phyloP scores from a whole-genome alignment of 2,329 filamentous ascomycete genomes.

The Hirsutella minnesotensis region DNA sequence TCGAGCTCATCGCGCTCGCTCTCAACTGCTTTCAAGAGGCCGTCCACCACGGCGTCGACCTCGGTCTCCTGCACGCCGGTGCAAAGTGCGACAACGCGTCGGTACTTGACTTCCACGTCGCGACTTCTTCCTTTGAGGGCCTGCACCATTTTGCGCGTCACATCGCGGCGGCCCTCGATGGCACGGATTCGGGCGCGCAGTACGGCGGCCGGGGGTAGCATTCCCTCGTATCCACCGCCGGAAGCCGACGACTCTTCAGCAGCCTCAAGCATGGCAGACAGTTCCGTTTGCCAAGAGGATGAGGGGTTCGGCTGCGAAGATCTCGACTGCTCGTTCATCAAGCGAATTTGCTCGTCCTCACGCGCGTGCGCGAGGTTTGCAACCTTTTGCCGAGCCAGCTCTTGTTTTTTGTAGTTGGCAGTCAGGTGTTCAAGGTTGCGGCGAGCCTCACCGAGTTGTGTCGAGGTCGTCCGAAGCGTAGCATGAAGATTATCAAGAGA shows the following conservation, averaged over 20 bases:
- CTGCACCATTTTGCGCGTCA: slow-evolving; percentile 54
- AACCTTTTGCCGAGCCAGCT: slow-evolving; percentile 59
- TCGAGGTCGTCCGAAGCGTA: slow-evolving; percentile 68
- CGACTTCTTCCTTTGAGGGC: slow-evolving; percentile 67
- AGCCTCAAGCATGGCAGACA: slow-evolving; percentile 33
- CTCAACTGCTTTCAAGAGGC: slow-evolving; percentile 76
- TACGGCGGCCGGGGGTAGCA: slow-evolving; percentile 46
- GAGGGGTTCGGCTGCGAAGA: slow-evolving; percentile 32
- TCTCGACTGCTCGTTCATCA: slow-evolving; percentile 28
- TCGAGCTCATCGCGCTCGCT: slow-evolving; percentile 72
- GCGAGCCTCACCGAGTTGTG: slow-evolving; percentile 66
- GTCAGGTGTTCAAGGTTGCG: slow-evolving; percentile 61
- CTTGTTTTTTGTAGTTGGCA: slow-evolving; percentile 49
- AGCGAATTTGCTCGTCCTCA: slow-evolving; percentile 51
- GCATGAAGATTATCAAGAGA: slow-evolving; percentile 72
- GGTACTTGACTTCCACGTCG: slow-evolving; percentile 78
- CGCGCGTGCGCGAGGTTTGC: slow-evolving; percentile 65
- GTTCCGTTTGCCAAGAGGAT: slow-evolving; percentile 42
- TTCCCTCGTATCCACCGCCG: slow-evolving; percentile 23
- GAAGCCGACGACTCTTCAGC: slow-evolving; percentile 22
- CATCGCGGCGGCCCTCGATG: slow-evolving; percentile 56
- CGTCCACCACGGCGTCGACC: slow-evolving; percentile 70
- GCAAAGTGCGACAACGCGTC: slow-evolving; percentile 77
- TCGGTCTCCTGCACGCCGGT: slow-evolving; percentile 66
- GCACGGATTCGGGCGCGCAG: slow-evolving; percentile 59